phyloP scores from a whole-genome alignment of 2,329 filamentous ascomycete genomes.

The Trichoderma brevicompactum region DNA sequence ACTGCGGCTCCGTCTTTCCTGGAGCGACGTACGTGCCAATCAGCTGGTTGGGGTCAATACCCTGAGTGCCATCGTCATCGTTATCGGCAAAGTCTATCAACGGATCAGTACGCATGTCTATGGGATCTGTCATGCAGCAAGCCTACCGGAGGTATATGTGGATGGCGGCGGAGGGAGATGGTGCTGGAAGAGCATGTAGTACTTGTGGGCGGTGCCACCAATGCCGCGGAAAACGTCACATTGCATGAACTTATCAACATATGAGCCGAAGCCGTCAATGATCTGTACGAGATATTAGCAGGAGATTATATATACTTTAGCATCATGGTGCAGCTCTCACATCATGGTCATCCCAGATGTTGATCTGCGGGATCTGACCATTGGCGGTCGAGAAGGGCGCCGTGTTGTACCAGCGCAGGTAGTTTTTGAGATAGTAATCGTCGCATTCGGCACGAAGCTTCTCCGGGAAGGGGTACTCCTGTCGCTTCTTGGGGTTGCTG shows the following conservation, averaged over 20 bases:
- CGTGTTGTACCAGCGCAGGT: constrained; percentile 80
- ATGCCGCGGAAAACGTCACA: constrained; percentile 91
- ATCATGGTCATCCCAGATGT: constrained; percentile 98
- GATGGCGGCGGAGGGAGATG: constrained; percentile 83
- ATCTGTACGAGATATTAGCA: constrained; percentile 62
- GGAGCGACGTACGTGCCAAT: constrained; percentile 72
- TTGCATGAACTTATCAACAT: constrained; percentile 90
- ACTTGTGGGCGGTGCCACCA: constrained; percentile 92
- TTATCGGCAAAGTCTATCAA: constrained; percentile 29
- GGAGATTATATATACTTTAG: background rate
- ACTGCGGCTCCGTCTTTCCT: constrained; percentile 65
- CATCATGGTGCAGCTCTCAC: constrained; percentile 48
- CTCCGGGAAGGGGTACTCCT: constrained; percentile 75
- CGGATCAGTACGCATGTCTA: constrained; percentile 36
- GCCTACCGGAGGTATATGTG: constrained; percentile 77
- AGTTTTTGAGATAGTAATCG: constrained; percentile 88
- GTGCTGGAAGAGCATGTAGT: constrained; percentile 98
- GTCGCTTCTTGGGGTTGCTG: constrained; percentile 80
- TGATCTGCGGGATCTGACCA: constrained; percentile 91
- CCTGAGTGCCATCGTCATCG: constrained; percentile 47
- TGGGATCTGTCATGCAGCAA: too few species aligned
- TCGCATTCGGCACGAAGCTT: constrained; percentile 83
- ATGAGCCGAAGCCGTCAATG: constrained; percentile 91
- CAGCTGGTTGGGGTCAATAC: constrained; percentile 72
- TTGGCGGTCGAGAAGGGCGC: constrained; percentile 86